Base-by-base conservation (phyloP, 164 flowering plant species). In the Piper longum region DNA sequence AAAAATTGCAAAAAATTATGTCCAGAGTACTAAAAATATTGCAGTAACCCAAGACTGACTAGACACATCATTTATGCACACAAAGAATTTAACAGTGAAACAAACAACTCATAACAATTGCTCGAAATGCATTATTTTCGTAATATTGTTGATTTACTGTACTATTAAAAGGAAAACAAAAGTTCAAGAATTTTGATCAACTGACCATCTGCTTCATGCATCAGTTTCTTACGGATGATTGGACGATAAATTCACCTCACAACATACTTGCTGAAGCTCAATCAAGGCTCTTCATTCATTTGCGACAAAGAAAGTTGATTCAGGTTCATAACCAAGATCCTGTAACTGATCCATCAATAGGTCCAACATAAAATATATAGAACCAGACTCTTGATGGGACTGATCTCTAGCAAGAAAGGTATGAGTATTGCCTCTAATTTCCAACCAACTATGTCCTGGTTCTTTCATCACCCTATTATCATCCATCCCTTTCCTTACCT, bases 381-480 rank as follows among this genome's bases (percentile, higher is more conserved):
- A 51, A 63, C 72, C 69, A 6, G 71, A 62, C 58, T 71, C 70
- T 13, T 40, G 3, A 68, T 80, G 84, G 44, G 62, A 56, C 62
- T 51, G 69, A 17, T 80, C 83, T 69, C 69, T 76, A 5, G 77
- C 75, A 54, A 71, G 62, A 74, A 80, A 83, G n/a, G 67, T 76
- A 67, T 75, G 72, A 64, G 76, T 71, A 59, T 73, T 68, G 43
- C 62, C 71, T 62, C 70, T 63, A 14, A 74, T 62, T 75, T 83
- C 81, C 43, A 83, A 74, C 85, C 83, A 83, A 72, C 85, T 83
- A 45, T 78, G 68, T 42, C 88, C 88, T 8, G 82, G 81, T 72
- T 80, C 88, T 70, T 81, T 83, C 70, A 80, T 69, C 55, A 77
- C 81, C 43, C 81, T 76, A 60, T 63, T 75, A 60, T 56, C 26